Evolutionary conservation across 2,329 filamentous ascomycete species (phyloP), one percentile per base, ranked within the genome.

Genomic region (Paracoccidioides lutzii): DNA sequence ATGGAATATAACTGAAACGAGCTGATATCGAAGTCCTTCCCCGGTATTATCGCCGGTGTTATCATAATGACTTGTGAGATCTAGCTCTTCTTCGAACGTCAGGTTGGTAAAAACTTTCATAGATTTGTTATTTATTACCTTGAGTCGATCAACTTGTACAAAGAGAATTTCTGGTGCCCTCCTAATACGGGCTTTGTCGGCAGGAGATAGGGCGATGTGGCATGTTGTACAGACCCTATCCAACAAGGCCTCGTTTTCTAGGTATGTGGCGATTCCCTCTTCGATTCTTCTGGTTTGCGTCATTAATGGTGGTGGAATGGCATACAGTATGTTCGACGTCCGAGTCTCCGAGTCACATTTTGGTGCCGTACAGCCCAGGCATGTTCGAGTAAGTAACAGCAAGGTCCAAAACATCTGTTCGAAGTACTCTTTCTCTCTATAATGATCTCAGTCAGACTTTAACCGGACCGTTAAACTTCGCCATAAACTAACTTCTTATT

Each of bases 141-240:
- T 42, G 41, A 52, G 53, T 22, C 59, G 41, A 12, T 58, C 53
- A 32, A 61, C 42, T n/a, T 54, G 50, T 33, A 60, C 54, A 46
- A 58, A 14, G 22, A 61, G 58, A 3, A 60, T 44, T 53, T 61
- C 58, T 8, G 58, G 58, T 6, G 59, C 55, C 15, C 58, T 55
- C 9, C 41, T 48, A 28, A 61, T 60, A 30, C 41, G 53, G n/a
- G 40, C 54, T 3, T 41, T 46, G 4, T 57, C 56, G 33, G 8
- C 14, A 12, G 41, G 41, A 3, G 12, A n/a, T 28, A 33, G 33
- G 7, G 22, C 14, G 12, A 1, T 8, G 14, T 28, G 5, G 15
- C 42, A 15, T 33, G 7, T 33, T 12, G 33, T 10, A 35, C 30
- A 35, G 6, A 32, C n/a, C 45, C 2, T 5, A 44, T 48, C 14